Conservation (phyloP, 345 rosid species). For the Pistacia integerrima region DNA sequence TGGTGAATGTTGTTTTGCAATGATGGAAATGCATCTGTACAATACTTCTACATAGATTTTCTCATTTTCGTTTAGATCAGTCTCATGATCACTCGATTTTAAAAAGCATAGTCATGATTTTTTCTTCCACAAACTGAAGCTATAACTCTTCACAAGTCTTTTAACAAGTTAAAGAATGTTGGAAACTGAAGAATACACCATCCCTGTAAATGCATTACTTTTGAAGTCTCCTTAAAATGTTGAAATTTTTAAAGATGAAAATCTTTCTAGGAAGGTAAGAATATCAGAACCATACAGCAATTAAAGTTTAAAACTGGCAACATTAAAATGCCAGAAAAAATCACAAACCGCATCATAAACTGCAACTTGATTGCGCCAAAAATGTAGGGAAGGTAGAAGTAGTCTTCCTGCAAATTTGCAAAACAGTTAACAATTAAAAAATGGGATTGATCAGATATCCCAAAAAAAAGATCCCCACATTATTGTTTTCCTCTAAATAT, state of each 20-base stretch:
- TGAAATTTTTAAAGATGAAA: not conserved
- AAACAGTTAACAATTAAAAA: conserved; percentile 21
- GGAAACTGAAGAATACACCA: not conserved
- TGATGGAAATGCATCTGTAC: not conserved
- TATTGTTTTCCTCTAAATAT: not conserved
- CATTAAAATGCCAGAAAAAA: not conserved
- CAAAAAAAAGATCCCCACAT: not conserved
- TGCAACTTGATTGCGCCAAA: conserved; percentile 83
- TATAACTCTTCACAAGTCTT: not conserved
- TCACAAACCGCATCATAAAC: conserved; percentile 68
- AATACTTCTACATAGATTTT: not conserved
- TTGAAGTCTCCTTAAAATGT: conserved; percentile 1
- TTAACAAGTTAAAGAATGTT: not conserved
- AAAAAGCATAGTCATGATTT: not conserved
- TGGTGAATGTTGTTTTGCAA: no score
- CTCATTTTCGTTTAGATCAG: not conserved
- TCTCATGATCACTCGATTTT: not conserved
- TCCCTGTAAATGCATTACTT: not conserved
- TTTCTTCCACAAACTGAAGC: not conserved
- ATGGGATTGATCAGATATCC: not conserved
- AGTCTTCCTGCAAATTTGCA: conserved; percentile 64
- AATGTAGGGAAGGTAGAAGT: conserved; percentile 68
- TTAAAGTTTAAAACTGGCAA: not conserved
- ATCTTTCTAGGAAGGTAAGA: not conserved
- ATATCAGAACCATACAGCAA: not conserved